Conservation (phyloP, 2,329 filamentous ascomycete species). For the Paradendryphiella salina region DNA sequence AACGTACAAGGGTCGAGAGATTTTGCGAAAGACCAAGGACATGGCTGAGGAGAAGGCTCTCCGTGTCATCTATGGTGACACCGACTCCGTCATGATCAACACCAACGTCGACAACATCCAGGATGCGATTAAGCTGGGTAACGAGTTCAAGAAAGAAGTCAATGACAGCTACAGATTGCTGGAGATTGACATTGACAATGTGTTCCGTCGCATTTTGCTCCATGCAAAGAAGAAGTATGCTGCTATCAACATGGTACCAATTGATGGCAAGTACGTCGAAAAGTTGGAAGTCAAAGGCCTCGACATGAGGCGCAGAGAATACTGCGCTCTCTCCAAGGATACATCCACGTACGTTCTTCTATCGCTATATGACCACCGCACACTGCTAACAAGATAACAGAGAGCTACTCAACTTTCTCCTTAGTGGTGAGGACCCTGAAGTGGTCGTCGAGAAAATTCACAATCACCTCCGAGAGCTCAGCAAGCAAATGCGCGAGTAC, state of each 20-base stretch:
- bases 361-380: not conserved
- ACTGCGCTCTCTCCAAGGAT: slow-evolving; percentile 93
- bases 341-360: slow-evolving; percentile 66
- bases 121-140: slow-evolving; percentile 86
- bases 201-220: slow-evolving; percentile 88
- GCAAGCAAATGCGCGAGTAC: slow-evolving; percentile 81
- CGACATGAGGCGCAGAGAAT: slow-evolving; percentile 97
- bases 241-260: slow-evolving; percentile 88
- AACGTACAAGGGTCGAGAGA: slow-evolving; percentile 96
- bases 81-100: slow-evolving; percentile 99
- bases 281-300: slow-evolving; percentile 98
- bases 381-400: slow-evolving; percentile 42
- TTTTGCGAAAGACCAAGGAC: slow-evolving; percentile 92
- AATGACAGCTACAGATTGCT: slow-evolving; percentile 91
- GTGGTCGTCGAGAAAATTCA: slow-evolving; percentile 86
- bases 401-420: slow-evolving; percentile 86
- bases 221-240: slow-evolving; percentile 99
- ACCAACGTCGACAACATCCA: slow-evolving; percentile 93
- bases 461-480: slow-evolving; percentile 85
- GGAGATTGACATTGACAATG: slow-evolving; percentile 97
- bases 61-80: slow-evolving; percentile 97
- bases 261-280: slow-evolving; percentile 86
- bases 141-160: slow-evolving; percentile 92
- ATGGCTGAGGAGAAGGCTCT: slow-evolving; percentile 88
- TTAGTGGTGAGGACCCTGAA: slow-evolving; percentile 91